Base-by-base conservation (phyloP, 352 stramenopile species). In the Phytophthora citricola region DNA sequence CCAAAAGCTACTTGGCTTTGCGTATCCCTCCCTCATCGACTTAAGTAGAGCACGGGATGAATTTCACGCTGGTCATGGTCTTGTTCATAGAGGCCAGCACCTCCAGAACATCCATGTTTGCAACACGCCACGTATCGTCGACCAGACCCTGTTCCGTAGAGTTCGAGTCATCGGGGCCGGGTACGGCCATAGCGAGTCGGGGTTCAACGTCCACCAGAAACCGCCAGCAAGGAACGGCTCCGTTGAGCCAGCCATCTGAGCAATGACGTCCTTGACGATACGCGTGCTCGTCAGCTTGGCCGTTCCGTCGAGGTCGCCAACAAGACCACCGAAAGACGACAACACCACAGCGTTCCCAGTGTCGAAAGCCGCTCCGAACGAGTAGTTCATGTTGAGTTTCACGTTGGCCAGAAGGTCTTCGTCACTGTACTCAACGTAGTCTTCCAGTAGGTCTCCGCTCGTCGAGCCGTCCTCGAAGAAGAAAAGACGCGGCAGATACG, bases 191-290 rank as follows among this genome's bases (percentile, higher is more conserved):
- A 69, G 70, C 17, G 82, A 86, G 53, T 94, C 87, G 8, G 85
- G 85, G 77, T 95, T 95, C 7, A 95, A 62, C 26, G 81, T 84
- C 66, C 72, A 89, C 83, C 84, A 95, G 64, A 95, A 95, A 22
- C 87, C 87, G 39, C 87, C 87, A 1, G 83, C 82, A 3, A 95
- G 70, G 43, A 48, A 73, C 3, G 66, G 69, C 49, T 88, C 78
- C 7, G 76, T 71, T 7, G 72, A 78, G 39, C 58, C 61, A 36
- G 79, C 65, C 85, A 95, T 95, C 17, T 82, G 57, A 11, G 79
- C 60, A 34, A 95, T 86, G 7, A 92, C 27, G 22, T 87, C 57
- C 51, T 88, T 58, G 22, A 93, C 45, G 48, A 92, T 90, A 29
- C 84, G 86, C 26, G 86, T 89, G 40, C 82, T 90, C n/a, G 83